phyloP scores from a whole-genome alignment of 164 flowering plant species.

The Cinnamomum micranthum region DNA sequence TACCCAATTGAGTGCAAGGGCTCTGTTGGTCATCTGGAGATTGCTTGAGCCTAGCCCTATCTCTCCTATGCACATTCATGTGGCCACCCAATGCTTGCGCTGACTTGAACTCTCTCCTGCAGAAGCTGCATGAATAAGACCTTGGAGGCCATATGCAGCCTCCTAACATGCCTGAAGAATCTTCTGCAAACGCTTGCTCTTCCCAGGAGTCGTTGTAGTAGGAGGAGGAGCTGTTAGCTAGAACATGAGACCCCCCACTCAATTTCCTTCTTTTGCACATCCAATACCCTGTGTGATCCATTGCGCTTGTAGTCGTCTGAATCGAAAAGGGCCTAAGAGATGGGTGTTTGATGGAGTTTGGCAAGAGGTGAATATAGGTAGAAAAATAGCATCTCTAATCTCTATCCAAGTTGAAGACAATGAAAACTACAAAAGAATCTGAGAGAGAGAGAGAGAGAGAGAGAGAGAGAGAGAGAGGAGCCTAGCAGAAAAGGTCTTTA shows the following conservation, averaged over 20 bases:
- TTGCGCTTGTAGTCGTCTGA: background rate
- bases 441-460: conserved; percentile 7
- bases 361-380: background rate
- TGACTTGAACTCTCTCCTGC: conserved; percentile 79
- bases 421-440: conserved; percentile 21
- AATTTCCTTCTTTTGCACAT: conserved; percentile 47
- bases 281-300: conserved; percentile 51
- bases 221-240: background rate
- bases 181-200: conserved; percentile 90
- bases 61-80: conserved; percentile 89
- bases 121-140: conserved; percentile 83
- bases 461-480: conserved; percentile 1
- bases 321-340: background rate
- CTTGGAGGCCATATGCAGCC: conserved; percentile 92
- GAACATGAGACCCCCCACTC: conserved; percentile 24
- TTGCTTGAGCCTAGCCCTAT: conserved; percentile 75
- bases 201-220: conserved; percentile 69
- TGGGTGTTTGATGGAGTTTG: background rate
- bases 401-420: conserved; percentile 14
- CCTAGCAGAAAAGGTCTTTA: conserved; percentile 9
- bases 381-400: conserved; percentile 3
- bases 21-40: conserved; percentile 27
- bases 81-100: conserved; percentile 94
- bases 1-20: conserved; percentile 19
- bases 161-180: conserved; percentile 68